These are phyloP conservation scores for Cercophora scortea DNA, from an alignment of 495 filamentous ascomycete genomes.

Conservation along the genomic window DNA sequence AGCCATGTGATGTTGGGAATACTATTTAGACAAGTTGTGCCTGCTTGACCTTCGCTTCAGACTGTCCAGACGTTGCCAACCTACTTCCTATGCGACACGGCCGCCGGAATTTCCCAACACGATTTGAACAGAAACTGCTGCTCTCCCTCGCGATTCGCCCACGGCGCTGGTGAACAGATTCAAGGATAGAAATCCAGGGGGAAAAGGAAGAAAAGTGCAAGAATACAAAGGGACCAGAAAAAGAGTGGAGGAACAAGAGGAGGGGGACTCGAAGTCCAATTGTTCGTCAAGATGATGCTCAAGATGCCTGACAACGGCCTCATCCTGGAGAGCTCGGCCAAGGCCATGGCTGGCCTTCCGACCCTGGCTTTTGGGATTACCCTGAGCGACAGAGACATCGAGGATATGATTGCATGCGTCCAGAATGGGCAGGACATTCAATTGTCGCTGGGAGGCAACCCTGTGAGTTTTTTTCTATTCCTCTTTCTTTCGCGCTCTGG, in stretches of 20 bases:
- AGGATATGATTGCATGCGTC: constrained; percentile 62
- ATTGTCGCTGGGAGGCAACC: constrained; percentile 47
- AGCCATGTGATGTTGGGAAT: no score
- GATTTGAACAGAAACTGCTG: not conserved
- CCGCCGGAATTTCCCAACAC: no score
- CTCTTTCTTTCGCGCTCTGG: constrained; percentile 1
- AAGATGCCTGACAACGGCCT: constrained; percentile 36
- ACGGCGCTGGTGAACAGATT: not conserved
- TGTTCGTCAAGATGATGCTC: constrained; percentile 25
- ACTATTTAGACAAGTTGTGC: no score
- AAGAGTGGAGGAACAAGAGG: constrained; percentile 3
- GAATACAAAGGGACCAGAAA: not conserved
- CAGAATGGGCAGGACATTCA: constrained; percentile 53
- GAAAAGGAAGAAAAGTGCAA: not conserved
- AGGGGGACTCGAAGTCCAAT: constrained; percentile 5
- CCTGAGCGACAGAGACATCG: constrained; percentile 55
- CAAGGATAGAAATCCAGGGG: not conserved
- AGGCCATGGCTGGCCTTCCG: constrained; percentile 26
- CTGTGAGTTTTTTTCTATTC: constrained; percentile 39
- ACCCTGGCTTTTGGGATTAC: constrained; percentile 54
- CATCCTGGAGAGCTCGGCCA: constrained; percentile 35
- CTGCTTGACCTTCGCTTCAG: no score
- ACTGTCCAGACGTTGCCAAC: no score
- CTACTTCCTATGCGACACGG: no score
- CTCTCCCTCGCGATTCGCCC: not conserved